Evolutionary conservation across 192 early-diverging fungal genomes (phyloP).

Genomic region (Entomortierella beljakovae): DNA sequence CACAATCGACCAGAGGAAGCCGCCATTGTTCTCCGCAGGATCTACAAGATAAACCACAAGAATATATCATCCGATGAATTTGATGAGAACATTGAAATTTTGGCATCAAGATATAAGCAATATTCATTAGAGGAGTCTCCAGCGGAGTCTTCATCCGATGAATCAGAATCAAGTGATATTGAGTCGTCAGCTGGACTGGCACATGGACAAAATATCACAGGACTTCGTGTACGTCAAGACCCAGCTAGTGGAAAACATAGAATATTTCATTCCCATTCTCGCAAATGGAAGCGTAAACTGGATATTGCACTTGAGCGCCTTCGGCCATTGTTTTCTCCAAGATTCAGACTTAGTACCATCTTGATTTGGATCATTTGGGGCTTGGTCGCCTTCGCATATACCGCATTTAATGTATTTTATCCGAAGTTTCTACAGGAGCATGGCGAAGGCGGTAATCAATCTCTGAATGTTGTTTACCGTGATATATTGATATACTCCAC

Average conservation of each 20-base stretch:
- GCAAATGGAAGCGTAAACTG: slow-evolving; percentile 1
- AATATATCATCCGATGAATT: slow-evolving; percentile 33
- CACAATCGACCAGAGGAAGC: slow-evolving; percentile 73
- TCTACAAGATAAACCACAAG: slow-evolving; percentile 72
- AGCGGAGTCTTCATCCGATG: slow-evolving; percentile 12
- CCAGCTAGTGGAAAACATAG: slow-evolving; percentile 2
- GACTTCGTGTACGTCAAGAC: slow-evolving; percentile 1
- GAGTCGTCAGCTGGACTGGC: background rate
- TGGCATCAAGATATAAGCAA: slow-evolving; percentile 23
- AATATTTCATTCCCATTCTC: slow-evolving; percentile 17
- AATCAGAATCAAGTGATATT: slow-evolving; percentile 13
- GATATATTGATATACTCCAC: slow-evolving; percentile 81
- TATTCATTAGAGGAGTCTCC: slow-evolving; percentile 3
- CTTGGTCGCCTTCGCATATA: slow-evolving; percentile 80
- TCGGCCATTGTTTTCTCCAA: slow-evolving; percentile 64
- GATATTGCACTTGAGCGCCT: slow-evolving; percentile 39
- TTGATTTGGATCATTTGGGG: slow-evolving; percentile 86
- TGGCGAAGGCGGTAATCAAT: slow-evolving; percentile 53
- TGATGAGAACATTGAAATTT: slow-evolving; percentile 43
- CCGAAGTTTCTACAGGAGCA: slow-evolving; percentile 80
- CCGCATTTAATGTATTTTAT: slow-evolving; percentile 91
- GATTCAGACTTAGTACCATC: slow-evolving; percentile 70
- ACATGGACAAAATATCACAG: background rate
- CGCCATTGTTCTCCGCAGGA: slow-evolving; percentile 72
- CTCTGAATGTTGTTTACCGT: slow-evolving; percentile 70